phyloP scores from a whole-genome alignment of 768 basidiomycete genomes.

The Lactarius quietus region DNA sequence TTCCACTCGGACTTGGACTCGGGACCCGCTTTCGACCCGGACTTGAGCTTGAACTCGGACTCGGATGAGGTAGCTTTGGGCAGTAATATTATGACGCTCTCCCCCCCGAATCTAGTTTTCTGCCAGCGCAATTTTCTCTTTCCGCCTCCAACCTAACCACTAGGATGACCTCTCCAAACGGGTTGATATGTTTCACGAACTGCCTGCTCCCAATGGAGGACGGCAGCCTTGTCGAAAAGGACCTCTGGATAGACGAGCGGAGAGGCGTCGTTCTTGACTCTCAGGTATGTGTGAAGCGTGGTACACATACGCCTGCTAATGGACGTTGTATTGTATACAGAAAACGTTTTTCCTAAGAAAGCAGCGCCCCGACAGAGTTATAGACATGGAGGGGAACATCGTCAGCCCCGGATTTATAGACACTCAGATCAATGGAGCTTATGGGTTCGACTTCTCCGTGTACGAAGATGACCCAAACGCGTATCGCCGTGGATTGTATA shows the following conservation, averaged over 20 bases:
- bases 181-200: constrained; percentile 83
- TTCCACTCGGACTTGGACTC: background rate
- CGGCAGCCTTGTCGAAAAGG: constrained; percentile 66
- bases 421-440: constrained; percentile 88
- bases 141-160: background rate
- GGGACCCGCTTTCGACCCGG: too few relatives aligned
- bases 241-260: constrained; percentile 78
- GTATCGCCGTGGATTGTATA: constrained; percentile 64
- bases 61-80: background rate
- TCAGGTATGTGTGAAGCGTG: constrained; percentile 42
- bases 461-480: constrained; percentile 66
- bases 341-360: constrained; percentile 61
- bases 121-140: background rate
- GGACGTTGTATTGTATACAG: constrained; percentile 36
- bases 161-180: constrained; percentile 47
- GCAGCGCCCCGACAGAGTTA: constrained; percentile 55
- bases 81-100: constrained; percentile 4
- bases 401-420: constrained; percentile 86
- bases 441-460: constrained; percentile 83
- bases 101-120: background rate
- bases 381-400: constrained; percentile 76
- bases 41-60: background rate
- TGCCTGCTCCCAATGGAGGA: constrained; percentile 78
- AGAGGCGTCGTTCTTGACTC: constrained; percentile 73
- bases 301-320: background rate